A percentile compares a stretch with the other conserved stretches of the same genome.
phyloP scores from a whole-genome alignment of 2,329 filamentous ascomycete species.

The Trichoderma atrobrunneum region DNA sequence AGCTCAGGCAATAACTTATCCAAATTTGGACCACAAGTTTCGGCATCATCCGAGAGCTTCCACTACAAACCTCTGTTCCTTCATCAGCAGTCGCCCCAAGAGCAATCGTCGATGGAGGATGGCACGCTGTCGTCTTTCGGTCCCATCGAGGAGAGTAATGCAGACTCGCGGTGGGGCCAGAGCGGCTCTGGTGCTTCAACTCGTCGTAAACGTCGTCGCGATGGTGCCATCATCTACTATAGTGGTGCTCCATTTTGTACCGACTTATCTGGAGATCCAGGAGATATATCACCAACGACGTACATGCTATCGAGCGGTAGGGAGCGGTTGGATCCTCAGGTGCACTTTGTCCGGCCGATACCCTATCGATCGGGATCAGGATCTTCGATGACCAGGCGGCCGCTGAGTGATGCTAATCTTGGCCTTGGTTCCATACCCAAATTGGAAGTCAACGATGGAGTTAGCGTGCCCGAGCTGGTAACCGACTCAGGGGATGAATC shows the following conservation, averaged over 20 bases:
- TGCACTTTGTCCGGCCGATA: conserved; percentile 26
- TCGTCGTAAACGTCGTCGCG: conserved; percentile 54
- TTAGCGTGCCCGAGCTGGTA: conserved; percentile 28
- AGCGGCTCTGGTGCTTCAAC: conserved; percentile 49
- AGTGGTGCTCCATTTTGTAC: conserved; percentile 76
- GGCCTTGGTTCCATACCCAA: conserved; percentile 23
- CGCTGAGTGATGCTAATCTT: conserved; percentile 43
- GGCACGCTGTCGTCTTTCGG: conserved; percentile 50
- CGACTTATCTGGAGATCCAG: conserved; percentile 68
- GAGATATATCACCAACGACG: conserved; percentile 46
- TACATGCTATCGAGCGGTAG: conserved; percentile 48
- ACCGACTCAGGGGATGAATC: conserved; percentile 36
- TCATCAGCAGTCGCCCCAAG: conserved; percentile 47
- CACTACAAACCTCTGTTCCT: conserved; percentile 65
- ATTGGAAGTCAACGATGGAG: conserved; percentile 31
- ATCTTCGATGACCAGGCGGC: conserved; percentile 48
- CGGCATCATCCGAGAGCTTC: conserved; percentile 47
- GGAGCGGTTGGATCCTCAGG: conserved; percentile 27
- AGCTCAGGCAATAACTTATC: conserved; percentile 39
- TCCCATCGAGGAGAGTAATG: conserved; percentile 47
- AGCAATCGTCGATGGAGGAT: conserved; percentile 48
- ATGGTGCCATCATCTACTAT: conserved; percentile 82
- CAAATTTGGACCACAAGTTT: conserved; percentile 40
- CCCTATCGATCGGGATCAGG: conserved; percentile 48
- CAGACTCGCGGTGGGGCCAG: conserved; percentile 45